Conservation (phyloP, 192 early-diverging fungal genomes). For the Backusella tarrabulga region DNA sequence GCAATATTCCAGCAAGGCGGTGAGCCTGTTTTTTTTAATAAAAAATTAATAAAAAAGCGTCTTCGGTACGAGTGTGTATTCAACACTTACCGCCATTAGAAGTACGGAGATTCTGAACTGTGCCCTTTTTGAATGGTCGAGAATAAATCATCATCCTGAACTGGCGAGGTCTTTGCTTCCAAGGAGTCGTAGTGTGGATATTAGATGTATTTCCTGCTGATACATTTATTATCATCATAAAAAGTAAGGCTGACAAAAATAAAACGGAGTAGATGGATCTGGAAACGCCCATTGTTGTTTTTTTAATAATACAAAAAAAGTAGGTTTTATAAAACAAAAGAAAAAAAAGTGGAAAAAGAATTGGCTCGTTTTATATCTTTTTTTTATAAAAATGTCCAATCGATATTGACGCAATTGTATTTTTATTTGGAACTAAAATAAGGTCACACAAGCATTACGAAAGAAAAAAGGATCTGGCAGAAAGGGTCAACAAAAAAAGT, state of each 20-base stretch:
- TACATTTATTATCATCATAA: not conserved
- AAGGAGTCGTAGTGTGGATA: not conserved
- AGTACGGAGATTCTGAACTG: not conserved
- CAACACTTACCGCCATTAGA: slow-evolving; percentile 12
- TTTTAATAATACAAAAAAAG: not conserved
- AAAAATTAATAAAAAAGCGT: not conserved
- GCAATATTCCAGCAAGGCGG: slow-evolving; percentile 14
- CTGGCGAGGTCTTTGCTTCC: slow-evolving; percentile 15
- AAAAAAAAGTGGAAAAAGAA: not conserved
- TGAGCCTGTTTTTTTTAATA: not conserved
- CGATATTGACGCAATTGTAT: not conserved
- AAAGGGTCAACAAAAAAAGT: not conserved
- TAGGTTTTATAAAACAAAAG: not conserved
- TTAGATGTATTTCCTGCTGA: not conserved
- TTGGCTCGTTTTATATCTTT: not conserved
- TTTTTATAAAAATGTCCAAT: not conserved
- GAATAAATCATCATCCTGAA: slow-evolving; percentile 19
- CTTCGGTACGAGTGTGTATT: not conserved
- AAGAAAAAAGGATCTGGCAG: not conserved
- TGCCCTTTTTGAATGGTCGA: slow-evolving; percentile 6
- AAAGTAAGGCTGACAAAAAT: not conserved
- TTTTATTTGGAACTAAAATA: not conserved
- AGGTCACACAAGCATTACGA: not conserved
- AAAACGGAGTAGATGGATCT: not conserved
- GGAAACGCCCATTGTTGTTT: not conserved